A percentile compares a stretch with the other conserved stretches of the same genome.
These are phyloP conservation scores for Croton setiger DNA, from an alignment of 441 rosid species.

Conservation along the genomic window DNA sequence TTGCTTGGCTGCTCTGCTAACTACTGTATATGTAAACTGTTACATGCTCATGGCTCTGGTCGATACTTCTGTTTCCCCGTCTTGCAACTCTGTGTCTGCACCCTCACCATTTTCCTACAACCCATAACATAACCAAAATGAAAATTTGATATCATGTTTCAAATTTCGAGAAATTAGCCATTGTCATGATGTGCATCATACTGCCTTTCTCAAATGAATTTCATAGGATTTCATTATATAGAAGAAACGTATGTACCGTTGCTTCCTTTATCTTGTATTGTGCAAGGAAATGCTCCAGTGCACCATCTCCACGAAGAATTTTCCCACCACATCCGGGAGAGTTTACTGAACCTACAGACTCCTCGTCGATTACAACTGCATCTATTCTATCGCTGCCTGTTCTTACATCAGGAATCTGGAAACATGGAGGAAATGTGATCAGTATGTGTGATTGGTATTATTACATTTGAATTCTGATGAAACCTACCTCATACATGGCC, in stretches of 20 bases:
- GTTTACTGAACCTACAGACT: constrained; percentile 56
- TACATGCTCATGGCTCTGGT: constrained; percentile 80
- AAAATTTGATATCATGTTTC: no score
- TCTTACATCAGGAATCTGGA: constrained; percentile 85
- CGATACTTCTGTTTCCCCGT: constrained; percentile 50
- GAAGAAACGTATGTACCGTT: constrained; percentile 34
- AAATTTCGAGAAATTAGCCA: not conserved
- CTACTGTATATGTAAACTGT: constrained; percentile 7
- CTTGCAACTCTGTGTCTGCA: constrained; percentile 44
- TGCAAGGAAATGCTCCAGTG: constrained; percentile 51
- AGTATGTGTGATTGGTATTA: not conserved
- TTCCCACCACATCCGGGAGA: constrained; percentile 69
- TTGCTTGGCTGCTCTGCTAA: not conserved
- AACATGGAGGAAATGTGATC: constrained; percentile 13
- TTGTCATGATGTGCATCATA: not conserved
- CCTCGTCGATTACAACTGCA: constrained; percentile 79
- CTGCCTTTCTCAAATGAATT: not conserved
- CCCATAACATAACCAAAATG: constrained; percentile 1
- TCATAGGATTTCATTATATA: not conserved
- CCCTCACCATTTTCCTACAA: constrained; percentile 43
- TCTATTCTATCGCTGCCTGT: constrained; percentile 62
- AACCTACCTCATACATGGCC: constrained; percentile 85
- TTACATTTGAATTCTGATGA: not conserved
- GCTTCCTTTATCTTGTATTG: constrained; percentile 38
- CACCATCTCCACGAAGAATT: constrained; percentile 72